Conservation (phyloP, 495 filamentous ascomycete species). For the Astrocystis sublimbata region DNA sequence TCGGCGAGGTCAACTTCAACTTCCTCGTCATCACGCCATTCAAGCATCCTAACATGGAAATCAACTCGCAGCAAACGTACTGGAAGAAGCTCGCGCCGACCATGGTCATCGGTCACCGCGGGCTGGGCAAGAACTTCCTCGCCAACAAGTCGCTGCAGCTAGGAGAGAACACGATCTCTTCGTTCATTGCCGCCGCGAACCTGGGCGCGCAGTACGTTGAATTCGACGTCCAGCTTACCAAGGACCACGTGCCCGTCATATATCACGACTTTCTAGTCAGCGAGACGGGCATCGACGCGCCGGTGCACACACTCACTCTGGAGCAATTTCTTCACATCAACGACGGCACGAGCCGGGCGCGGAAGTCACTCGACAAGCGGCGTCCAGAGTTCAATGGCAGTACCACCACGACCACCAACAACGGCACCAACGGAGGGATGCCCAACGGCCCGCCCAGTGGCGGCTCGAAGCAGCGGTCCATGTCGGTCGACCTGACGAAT, state of each 20-base stretch:
- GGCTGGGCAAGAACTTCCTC: constrained; percentile 86
- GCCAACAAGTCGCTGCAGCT: constrained; percentile 84
- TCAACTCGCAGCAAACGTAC: constrained; percentile 87
- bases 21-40: constrained; percentile 95
- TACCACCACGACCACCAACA: no score
- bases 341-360: constrained; percentile 42
- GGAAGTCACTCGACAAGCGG: constrained; percentile 28
- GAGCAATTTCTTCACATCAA: constrained; percentile 93
- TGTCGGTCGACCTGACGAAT: constrained; percentile 44
- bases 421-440: constrained; percentile 27
- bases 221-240: constrained; percentile 95
- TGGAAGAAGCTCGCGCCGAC: constrained; percentile 73
- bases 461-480: constrained; percentile 45
- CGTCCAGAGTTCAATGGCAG: no score
- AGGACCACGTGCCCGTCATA: constrained; percentile 97
- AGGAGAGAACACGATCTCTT: constrained; percentile 93
- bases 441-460: constrained; percentile 40
- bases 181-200: constrained; percentile 94
- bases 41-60: constrained; percentile 86
- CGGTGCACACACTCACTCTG: constrained; percentile 89
- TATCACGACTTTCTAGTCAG: constrained; percentile 99
- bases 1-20: constrained; percentile 94
- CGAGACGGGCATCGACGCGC: constrained; percentile 96
- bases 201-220: constrained; percentile 91
- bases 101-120: constrained; percentile 94